These are phyloP conservation scores for Aspergillus pseudoterreus DNA, from an alignment of 2,329 filamentous ascomycete genomes.

Conservation along the genomic window DNA sequence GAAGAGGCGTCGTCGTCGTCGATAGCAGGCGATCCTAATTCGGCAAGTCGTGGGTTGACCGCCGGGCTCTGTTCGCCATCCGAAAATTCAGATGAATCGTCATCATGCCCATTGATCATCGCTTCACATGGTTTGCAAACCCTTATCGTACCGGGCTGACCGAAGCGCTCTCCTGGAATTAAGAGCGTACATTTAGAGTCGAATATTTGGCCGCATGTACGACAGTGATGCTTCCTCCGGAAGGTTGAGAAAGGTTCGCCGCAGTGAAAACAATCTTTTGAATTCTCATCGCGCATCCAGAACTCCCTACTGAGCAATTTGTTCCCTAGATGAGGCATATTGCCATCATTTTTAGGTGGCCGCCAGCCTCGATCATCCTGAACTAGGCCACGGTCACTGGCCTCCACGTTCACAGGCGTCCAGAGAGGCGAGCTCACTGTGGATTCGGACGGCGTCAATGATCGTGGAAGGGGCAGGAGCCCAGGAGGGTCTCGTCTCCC, in stretches of 20 bases:
- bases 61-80: constrained; percentile 65
- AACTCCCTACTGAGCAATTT: constrained; percentile 92
- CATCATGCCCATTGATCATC: constrained; percentile 85
- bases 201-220: constrained; percentile 95
- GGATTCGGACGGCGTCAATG: constrained; percentile 21
- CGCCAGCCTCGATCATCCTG: constrained; percentile 19
- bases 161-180: constrained; percentile 84
- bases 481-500: constrained; percentile 20
- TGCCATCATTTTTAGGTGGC: constrained; percentile 22
- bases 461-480: constrained; percentile 4
- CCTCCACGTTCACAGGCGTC: not conserved
- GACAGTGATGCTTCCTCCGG: constrained; percentile 92
- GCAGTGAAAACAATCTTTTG: constrained; percentile 94
- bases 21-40: constrained; percentile 53
- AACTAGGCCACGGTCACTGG: constrained; percentile 18
- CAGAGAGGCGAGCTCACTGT: not conserved
- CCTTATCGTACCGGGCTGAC: constrained; percentile 75
- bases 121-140: constrained; percentile 91
- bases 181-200: constrained; percentile 92
- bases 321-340: constrained; percentile 66
- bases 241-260: constrained; percentile 89
- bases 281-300: constrained; percentile 99
- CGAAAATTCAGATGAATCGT: constrained; percentile 88
- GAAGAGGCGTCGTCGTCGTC: constrained; percentile 47
- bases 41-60: constrained; percentile 55